phyloP scores from a whole-genome alignment of 495 filamentous ascomycete species.

The Podospora pseudocomata region DNA sequence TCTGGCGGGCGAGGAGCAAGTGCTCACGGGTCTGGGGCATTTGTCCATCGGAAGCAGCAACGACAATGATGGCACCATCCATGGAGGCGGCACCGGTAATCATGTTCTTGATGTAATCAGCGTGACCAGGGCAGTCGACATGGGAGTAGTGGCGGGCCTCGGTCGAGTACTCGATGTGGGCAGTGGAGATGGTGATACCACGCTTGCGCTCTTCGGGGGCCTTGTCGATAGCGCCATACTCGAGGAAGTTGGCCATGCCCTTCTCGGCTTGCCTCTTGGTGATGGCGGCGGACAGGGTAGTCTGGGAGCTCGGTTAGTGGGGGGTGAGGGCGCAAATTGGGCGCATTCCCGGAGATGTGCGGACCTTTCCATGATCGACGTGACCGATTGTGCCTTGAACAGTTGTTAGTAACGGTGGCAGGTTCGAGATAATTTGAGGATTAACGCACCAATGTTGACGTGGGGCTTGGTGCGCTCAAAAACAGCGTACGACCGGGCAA shows the following conservation, averaged over 20 bases:
- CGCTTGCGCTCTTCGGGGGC: slow-evolving; percentile 98
- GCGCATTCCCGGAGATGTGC: slow-evolving; percentile 8
- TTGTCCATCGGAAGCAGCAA: slow-evolving; percentile 97
- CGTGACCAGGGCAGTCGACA: slow-evolving; percentile 99
- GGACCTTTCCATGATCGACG: slow-evolving; percentile 98
- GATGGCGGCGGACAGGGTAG: slow-evolving; percentile 95
- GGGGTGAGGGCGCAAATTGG: background rate
- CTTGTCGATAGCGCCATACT: slow-evolving; percentile 97
- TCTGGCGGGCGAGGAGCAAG: slow-evolving; percentile 93
- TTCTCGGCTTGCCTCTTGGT: slow-evolving; percentile 95
- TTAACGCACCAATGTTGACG: slow-evolving; percentile 78
- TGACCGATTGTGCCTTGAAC: slow-evolving; percentile 88
- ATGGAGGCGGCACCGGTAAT: slow-evolving; percentile 96
- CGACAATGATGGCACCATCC: slow-evolving; percentile 98
- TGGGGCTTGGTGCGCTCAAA: slow-evolving; percentile 94
- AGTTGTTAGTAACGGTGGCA: slow-evolving; percentile 6
- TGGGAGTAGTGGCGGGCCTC: slow-evolving; percentile 92
- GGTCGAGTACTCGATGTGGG: slow-evolving; percentile 97
- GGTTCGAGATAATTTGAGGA: slow-evolving; percentile 11
- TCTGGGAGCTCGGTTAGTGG: slow-evolving; percentile 49
- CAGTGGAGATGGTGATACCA: slow-evolving; percentile 98
- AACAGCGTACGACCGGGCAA: slow-evolving; percentile 68
- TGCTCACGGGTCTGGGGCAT: slow-evolving; percentile 99
- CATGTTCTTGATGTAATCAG: slow-evolving; percentile 99
- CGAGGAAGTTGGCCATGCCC: slow-evolving; percentile 87